A percentile compares a stretch with the other conserved stretches of the same genome.
Evolutionary conservation across 371 early-diverging fungal genomes (phyloP).

Genomic region (Rhizopus sp.): DNA sequence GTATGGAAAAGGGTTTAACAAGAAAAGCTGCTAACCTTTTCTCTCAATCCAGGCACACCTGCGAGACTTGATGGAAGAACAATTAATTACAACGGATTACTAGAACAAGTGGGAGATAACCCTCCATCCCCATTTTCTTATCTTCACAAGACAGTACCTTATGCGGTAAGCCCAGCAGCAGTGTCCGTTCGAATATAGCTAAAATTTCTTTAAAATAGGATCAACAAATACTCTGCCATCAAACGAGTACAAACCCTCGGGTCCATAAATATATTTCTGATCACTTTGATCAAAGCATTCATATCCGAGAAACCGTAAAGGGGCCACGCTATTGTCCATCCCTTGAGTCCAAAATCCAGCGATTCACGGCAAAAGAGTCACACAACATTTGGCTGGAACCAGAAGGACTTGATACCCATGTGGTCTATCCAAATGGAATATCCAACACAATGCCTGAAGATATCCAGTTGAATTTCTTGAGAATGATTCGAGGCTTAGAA

Average conservation of each 20-base stretch:
- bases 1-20: slow-evolving; percentile 15
- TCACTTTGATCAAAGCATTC: slow-evolving; percentile 79
- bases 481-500: slow-evolving; percentile 78
- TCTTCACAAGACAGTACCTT: slow-evolving; percentile 65
- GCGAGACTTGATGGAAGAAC: slow-evolving; percentile 77
- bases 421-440: slow-evolving; percentile 86
- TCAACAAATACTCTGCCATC: slow-evolving; percentile 75
- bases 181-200: too few species aligned
- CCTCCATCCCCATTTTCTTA: slow-evolving; percentile 82
- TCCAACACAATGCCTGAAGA: slow-evolving; percentile 85
- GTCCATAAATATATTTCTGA: slow-evolving; percentile 73
- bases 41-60: slow-evolving; percentile 64
- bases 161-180: slow-evolving; percentile 41
- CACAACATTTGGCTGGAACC: slow-evolving; percentile 88
- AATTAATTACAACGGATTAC: slow-evolving; percentile 70
- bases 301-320: slow-evolving; percentile 81
- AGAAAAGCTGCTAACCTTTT: neutral
- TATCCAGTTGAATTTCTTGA: slow-evolving; percentile 69
- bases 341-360: slow-evolving; percentile 79
- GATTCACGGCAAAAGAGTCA: slow-evolving; percentile 66
- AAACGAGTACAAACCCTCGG: slow-evolving; percentile 72
- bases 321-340: slow-evolving; percentile 91
- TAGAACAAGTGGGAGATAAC: slow-evolving; percentile 71
- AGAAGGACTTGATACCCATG: slow-evolving; percentile 67
- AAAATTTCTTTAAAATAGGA: slow-evolving; percentile 28